A percentile compares a stretch with the other conserved stretches of the same genome.
phyloP scores from a whole-genome alignment of 1,284 basidiomycete genomes.

The Boletellus deceptivus region DNA sequence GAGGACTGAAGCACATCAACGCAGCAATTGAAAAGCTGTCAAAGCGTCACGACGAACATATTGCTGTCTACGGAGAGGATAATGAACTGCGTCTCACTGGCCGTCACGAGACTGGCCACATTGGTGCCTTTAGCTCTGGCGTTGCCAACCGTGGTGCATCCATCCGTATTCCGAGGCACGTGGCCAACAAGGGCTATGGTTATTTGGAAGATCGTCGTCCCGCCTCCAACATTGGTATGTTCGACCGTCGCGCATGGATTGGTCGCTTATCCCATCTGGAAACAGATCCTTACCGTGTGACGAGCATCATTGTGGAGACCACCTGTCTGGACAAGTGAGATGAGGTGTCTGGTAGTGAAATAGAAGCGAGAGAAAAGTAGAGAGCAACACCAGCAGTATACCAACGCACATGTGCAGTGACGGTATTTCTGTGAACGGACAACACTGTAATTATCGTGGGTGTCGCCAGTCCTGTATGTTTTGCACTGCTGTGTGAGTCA shows the following conservation, averaged over 20 bases:
- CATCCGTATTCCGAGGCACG: constrained; percentile 92
- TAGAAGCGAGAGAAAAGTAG: constrained; percentile 7
- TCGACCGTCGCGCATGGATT: constrained; percentile 9
- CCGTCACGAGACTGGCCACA: constrained; percentile 96
- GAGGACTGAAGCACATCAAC: constrained; percentile 94
- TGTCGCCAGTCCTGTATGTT: neutral
- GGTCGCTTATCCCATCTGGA: constrained; percentile 13
- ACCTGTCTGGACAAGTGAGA: constrained; percentile 61
- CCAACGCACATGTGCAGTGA: constrained; percentile 12
- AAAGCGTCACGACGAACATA: constrained; percentile 86
- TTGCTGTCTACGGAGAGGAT: constrained; percentile 95
- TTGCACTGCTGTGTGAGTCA: too few relatives aligned
- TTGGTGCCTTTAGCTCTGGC: constrained; percentile 89
- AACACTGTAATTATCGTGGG: neutral
- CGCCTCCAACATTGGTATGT: constrained; percentile 94
- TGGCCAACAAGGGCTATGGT: constrained; percentile 88
- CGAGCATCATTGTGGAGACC: constrained; percentile 91
- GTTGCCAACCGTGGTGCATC: constrained; percentile 97
- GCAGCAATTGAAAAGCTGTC: constrained; percentile 89
- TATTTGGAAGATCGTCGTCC: constrained; percentile 97
- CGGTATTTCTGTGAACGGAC: constrained; percentile 12
- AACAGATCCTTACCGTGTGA: constrained; percentile 85
- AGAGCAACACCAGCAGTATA: constrained; percentile 21
- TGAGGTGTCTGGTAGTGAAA: constrained; percentile 5
- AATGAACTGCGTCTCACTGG: constrained; percentile 94